These are phyloP conservation scores for Dioszegia crocea DNA, from an alignment of 768 basidiomycete species.

Conservation along the genomic window DNA sequence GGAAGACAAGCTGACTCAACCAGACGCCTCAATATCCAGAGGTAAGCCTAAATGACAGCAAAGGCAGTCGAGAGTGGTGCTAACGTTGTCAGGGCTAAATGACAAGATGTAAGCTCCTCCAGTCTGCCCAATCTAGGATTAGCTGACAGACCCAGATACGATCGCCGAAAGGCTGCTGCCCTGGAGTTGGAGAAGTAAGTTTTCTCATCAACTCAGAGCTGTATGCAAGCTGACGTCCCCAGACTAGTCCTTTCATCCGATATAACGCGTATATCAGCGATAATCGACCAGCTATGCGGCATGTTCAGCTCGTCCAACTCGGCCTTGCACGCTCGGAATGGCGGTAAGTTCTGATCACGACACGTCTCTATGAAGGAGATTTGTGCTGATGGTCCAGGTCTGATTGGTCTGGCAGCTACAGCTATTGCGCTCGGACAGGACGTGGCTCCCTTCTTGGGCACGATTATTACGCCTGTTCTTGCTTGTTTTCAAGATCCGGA, in stretches of 20 bases:
- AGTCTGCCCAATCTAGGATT: not conserved
- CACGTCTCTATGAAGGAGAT: not conserved
- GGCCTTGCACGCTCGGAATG: constrained; percentile 83
- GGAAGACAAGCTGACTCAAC: not conserved
- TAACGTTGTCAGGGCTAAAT: constrained; percentile 50
- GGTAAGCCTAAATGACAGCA: constrained; percentile 14
- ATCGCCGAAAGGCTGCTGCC: constrained; percentile 92
- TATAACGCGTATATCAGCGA: constrained; percentile 71
- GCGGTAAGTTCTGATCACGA: constrained; percentile 52
- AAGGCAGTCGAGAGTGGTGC: not conserved
- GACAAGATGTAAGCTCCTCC: constrained; percentile 40
- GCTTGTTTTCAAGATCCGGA: constrained; percentile 90
- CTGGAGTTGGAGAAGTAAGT: constrained; percentile 88
- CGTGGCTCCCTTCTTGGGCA: constrained; percentile 88
- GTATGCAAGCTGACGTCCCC: not conserved
- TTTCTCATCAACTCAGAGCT: not conserved
- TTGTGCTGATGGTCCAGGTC: constrained; percentile 51
- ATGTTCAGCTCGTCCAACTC: constrained; percentile 83
- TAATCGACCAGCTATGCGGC: constrained; percentile 89
- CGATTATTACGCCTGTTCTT: constrained; percentile 81
- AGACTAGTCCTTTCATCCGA: constrained; percentile 71
- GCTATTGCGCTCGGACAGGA: constrained; percentile 95
- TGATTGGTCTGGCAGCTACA: constrained; percentile 92
- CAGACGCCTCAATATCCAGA: constrained; percentile 37
- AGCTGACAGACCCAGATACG: constrained; percentile 57